Base-by-base conservation (phyloP, 192 early-diverging fungal genomes). In the Phycomyces nitens region DNA sequence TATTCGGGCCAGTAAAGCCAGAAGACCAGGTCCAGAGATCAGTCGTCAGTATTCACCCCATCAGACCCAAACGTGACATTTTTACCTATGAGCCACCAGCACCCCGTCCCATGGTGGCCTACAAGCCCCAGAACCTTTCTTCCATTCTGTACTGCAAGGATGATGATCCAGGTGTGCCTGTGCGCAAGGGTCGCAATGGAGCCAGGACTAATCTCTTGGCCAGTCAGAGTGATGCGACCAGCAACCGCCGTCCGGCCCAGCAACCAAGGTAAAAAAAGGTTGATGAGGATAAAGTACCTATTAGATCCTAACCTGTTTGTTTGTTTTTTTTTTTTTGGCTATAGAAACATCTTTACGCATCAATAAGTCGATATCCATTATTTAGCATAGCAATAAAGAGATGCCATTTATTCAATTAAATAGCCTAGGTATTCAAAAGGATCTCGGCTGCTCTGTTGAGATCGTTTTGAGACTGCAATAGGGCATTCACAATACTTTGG, bases 371-470 rank as follows among this genome's bases (percentile, higher is more conserved):
- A 34, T 7, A 7, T 7, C 29, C 7, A 2, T 34, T 34, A 34
- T 34, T 5, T 34, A 34, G 7, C 7, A 34, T 34, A 34, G 7
- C 3, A 5, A 34, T 34, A 34, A 34, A 34, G n/a, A n/a, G n/a
- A n/a, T n/a, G n/a, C n/a, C n/a, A n/a, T n/a, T n/a, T n/a, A n/a
- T n/a, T n/a, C n/a, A n/a, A n/a, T n/a, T 47, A 47, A 7, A 47
- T 18, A 47, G 11, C 18, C 12, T 11, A 47, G 18, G 44, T 47
- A 11, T 3, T 47, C 11, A 72, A 57, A 49, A 72, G 51, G 16
- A 62, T 58, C 50, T 83, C 76, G 10, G 75, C 82, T 5, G 84
- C 84, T 16, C 76, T 75, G 47, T 82, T 84, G 2, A 86, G 59
- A 60, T 86, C 81, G 39, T 84, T 77, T 15, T 78, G 72, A 9